phyloP scores from a whole-genome alignment of 2,329 filamentous ascomycete genomes.

The Metarhizium anisopliae region DNA sequence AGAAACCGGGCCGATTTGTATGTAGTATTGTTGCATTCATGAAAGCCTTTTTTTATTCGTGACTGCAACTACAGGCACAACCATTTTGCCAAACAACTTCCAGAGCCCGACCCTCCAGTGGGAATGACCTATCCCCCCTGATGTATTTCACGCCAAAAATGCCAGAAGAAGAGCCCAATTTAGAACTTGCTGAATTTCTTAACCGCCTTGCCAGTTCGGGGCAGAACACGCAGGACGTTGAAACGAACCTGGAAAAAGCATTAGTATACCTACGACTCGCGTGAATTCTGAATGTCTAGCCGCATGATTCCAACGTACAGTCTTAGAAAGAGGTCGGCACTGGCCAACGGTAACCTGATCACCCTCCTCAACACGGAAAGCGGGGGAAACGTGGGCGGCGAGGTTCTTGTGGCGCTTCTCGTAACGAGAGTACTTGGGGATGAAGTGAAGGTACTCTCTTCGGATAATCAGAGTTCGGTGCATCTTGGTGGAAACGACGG shows the following conservation, averaged over 20 bases:
- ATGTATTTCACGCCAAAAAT: slow-evolving; percentile 48
- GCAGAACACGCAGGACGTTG: slow-evolving; percentile 98
- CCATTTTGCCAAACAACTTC: slow-evolving; percentile 32
- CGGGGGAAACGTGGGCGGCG: slow-evolving; percentile 94
- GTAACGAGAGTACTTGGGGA: slow-evolving; percentile 99
- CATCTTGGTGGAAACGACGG: slow-evolving; percentile 99
- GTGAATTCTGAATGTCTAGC: not conserved
- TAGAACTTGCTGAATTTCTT: slow-evolving; percentile 99
- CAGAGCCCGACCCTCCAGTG: slow-evolving; percentile 31
- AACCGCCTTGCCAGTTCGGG: slow-evolving; percentile 92
- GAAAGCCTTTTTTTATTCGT: slow-evolving; percentile 29
- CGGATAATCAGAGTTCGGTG: slow-evolving; percentile 99
- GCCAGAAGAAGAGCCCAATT: slow-evolving; percentile 40
- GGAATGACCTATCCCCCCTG: slow-evolving; percentile 26
- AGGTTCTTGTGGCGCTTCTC: slow-evolving; percentile 99
- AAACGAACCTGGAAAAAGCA: slow-evolving; percentile 68
- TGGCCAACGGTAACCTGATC: slow-evolving; percentile 99
- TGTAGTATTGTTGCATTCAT: slow-evolving; percentile 24
- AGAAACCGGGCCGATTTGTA: not conserved
- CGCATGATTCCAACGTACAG: slow-evolving; percentile 56
- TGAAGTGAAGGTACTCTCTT: slow-evolving; percentile 99
- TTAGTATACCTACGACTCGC: not conserved
- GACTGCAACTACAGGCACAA: slow-evolving; percentile 37
- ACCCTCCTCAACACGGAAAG: slow-evolving; percentile 99
- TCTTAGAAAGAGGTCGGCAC: slow-evolving; percentile 99